These are phyloP conservation scores for Penicillium freii DNA, from an alignment of 2,329 filamentous ascomycete species.

Conservation along the genomic window DNA sequence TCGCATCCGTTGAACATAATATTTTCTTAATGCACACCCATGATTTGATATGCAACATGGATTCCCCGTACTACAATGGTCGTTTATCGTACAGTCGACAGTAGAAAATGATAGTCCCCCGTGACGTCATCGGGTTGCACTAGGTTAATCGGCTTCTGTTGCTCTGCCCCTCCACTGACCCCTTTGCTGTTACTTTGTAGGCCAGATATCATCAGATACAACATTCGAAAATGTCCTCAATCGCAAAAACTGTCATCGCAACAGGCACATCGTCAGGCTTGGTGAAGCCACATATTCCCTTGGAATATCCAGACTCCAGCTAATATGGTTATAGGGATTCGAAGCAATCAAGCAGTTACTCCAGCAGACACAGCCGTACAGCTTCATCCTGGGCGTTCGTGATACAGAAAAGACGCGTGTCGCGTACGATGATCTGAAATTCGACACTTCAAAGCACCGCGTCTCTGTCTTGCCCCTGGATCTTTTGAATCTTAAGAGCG, in stretches of 20 bases:
- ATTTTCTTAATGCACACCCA: background rate
- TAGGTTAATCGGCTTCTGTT: background rate
- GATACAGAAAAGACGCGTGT: slow-evolving; percentile 18
- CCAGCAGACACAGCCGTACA: slow-evolving; percentile 21
- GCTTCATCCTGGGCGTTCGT: slow-evolving; percentile 26
- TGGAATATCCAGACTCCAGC: background rate
- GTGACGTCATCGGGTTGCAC: background rate
- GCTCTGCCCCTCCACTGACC: background rate
- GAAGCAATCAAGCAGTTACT: slow-evolving; percentile 27
- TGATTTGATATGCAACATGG: background rate
- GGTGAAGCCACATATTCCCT: slow-evolving; percentile 5
- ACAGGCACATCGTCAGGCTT: slow-evolving; percentile 23
- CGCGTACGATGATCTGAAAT: slow-evolving; percentile 20
- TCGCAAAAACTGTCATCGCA: slow-evolving; percentile 20
- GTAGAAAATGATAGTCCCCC: background rate
- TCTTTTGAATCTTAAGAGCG: slow-evolving; percentile 21
- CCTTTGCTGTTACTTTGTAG: background rate
- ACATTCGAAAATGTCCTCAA: slow-evolving; percentile 10
- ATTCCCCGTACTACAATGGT: background rate
- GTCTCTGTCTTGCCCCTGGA: slow-evolving; percentile 23
- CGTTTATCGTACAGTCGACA: background rate
- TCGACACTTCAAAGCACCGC: slow-evolving; percentile 20
- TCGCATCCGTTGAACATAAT: background rate
- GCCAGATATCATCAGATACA: background rate
- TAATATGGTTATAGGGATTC: slow-evolving; percentile 21